Conservation (phyloP, 352 stramenopile species). For the Phytophthora uliginosa region DNA sequence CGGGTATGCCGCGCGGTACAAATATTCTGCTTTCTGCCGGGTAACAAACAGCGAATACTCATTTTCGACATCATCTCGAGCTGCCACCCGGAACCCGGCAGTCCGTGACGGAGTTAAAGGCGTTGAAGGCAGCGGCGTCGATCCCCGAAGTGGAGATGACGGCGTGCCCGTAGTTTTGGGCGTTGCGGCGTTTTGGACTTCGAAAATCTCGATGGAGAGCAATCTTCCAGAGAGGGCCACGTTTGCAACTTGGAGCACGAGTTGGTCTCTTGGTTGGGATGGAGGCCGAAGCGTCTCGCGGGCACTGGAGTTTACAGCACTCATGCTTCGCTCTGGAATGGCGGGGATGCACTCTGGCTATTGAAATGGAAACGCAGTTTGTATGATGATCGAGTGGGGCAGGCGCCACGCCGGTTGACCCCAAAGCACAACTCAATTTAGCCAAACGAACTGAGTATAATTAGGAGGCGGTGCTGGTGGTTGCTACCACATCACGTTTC, state of each 20-base stretch:
- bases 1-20: conserved; percentile 42
- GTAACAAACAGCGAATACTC: conserved; percentile 72
- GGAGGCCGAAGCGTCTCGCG: conserved; percentile 5
- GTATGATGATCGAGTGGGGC: neutral
- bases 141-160: conserved; percentile 9
- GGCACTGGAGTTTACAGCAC: neutral
- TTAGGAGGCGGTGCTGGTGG: neutral
- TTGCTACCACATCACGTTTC: neutral
- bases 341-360: neutral
- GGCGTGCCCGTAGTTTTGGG: conserved; percentile 16
- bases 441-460: conserved; percentile 1
- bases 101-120: conserved; percentile 5
- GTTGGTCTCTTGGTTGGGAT: conserved; percentile 29
- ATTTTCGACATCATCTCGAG: conserved; percentile 76
- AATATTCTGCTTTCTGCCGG: conserved; percentile 52
- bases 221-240: conserved; percentile 47
- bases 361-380: neutral
- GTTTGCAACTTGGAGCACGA: conserved; percentile 50
- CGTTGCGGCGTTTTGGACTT: conserved; percentile 29
- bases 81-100: conserved; percentile 56
- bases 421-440: conserved; percentile 1
- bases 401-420: neutral
- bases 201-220: conserved; percentile 46
- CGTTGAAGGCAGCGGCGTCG: conserved; percentile 9
- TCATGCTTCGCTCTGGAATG: conserved; percentile 17